phyloP scores from a whole-genome alignment of 2,329 filamentous ascomycete species.

The Trichoderma aggressivum region DNA sequence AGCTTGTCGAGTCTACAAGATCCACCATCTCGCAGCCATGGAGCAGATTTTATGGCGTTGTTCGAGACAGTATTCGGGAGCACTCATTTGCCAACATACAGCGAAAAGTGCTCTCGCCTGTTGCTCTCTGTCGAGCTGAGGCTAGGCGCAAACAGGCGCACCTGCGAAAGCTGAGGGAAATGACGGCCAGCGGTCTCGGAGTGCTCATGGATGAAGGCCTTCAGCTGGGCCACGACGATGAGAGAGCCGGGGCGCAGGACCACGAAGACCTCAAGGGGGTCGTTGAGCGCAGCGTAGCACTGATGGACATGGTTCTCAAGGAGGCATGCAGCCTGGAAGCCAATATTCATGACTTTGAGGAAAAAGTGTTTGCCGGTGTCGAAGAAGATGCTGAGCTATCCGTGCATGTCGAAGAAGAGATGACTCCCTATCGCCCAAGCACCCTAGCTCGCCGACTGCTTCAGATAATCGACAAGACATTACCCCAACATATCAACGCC shows the following conservation, averaged over 20 bases:
- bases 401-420: constrained; percentile 47
- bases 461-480: constrained; percentile 62
- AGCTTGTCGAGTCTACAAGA: constrained; percentile 36
- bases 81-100: constrained; percentile 69
- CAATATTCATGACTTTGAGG: constrained; percentile 61
- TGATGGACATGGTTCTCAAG: constrained; percentile 82
- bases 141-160: constrained; percentile 69
- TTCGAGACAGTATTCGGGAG: constrained; percentile 71
- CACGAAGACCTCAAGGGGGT: constrained; percentile 62
- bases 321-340: constrained; percentile 65
- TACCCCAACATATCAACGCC: constrained; percentile 63
- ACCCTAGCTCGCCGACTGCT: constrained; percentile 66
- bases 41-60: constrained; percentile 74
- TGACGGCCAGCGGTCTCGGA: constrained; percentile 82
- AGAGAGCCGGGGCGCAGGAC: constrained; percentile 51
- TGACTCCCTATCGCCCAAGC: constrained; percentile 47
- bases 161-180: constrained; percentile 69
- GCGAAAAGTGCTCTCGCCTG: constrained; percentile 69
- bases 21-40: constrained; percentile 50
- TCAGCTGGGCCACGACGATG: constrained; percentile 60
- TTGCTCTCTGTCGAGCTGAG: constrained; percentile 71
- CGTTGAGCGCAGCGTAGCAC: constrained; percentile 73
- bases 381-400: constrained; percentile 59
- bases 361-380: constrained; percentile 61
- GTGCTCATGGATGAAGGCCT: constrained; percentile 84